Evolutionary conservation across 176 grass and related monocot genomes (phyloP).

Genomic region (Alopecurus myosuroides): DNA sequence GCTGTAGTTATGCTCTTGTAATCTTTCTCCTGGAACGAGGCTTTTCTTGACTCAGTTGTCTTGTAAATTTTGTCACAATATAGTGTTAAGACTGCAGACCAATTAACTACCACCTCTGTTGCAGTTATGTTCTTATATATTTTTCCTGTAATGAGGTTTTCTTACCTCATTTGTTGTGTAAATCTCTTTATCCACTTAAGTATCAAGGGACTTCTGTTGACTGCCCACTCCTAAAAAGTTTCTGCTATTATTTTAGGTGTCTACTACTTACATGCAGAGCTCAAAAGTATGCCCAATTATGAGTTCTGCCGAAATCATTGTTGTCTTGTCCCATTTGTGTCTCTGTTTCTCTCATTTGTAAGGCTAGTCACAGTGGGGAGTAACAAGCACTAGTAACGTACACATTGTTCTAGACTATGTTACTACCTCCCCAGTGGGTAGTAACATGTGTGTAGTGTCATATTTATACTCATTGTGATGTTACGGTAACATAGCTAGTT

Average conservation of each 20-base stretch:
- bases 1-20: neutral
- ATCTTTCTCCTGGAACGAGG: neutral
- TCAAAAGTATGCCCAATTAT: neutral
- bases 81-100: neutral
- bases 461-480: too few species aligned
- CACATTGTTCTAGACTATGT: too few species aligned
- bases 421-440: too few species aligned
- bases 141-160: neutral
- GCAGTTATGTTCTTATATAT: neutral
- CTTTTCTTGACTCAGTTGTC: neutral
- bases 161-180: neutral
- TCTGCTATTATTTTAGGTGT: neutral
- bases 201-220: neutral
- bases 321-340: too few species aligned
- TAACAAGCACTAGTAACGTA: too few species aligned
- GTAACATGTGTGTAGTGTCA: too few species aligned
- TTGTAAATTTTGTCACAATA: neutral
- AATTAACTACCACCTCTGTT: neutral
- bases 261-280: neutral
- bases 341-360: neutral
- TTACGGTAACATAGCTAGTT: too few species aligned
- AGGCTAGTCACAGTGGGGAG: too few species aligned
- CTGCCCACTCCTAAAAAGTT: neutral
- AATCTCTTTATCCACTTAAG: conserved; percentile 5
- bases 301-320: neutral